These are phyloP conservation scores for Solanum acaule DNA, from an alignment of 257 asterid genomes.

Conservation along the genomic window DNA sequence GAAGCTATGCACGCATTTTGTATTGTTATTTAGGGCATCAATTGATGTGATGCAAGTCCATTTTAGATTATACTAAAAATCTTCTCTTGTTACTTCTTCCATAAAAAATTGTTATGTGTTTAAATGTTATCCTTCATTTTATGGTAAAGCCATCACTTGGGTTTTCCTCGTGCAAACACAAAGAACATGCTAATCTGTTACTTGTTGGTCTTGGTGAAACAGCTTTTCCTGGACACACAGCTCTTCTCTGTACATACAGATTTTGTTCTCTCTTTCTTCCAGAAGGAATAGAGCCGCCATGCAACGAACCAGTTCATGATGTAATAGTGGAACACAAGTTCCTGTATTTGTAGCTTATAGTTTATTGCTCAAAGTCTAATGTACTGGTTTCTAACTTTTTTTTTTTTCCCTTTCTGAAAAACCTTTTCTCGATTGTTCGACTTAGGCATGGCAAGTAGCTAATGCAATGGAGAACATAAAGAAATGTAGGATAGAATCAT, in stretches of 20 bases:
- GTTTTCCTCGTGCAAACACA: neutral
- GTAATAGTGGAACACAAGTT: constrained; percentile 30
- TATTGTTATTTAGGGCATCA: neutral
- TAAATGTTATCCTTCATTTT: neutral
- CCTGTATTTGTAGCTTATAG: constrained; percentile 1
- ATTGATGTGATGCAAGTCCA: neutral
- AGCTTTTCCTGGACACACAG: constrained; percentile 94
- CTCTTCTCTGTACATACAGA: constrained; percentile 99
- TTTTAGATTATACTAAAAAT: neutral
- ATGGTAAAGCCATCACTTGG: neutral
- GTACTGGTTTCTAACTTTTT: neutral
- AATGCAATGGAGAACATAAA: neutral
- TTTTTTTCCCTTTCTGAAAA: neutral
- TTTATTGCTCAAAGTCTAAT: neutral
- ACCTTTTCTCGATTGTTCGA: neutral
- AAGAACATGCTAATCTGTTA: constrained; percentile 5
- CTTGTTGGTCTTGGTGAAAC: constrained; percentile 20
- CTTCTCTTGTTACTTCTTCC: no score
- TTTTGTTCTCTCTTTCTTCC: constrained; percentile 87
- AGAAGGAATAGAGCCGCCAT: constrained; percentile 58
- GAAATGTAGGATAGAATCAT: neutral
- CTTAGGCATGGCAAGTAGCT: neutral
- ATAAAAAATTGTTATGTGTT: neutral
- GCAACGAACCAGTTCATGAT: constrained; percentile 1
- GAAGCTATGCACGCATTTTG: neutral